Evolutionary conservation across 495 filamentous ascomycete species (phyloP).

Genomic region (Neurospora sublineolata): DNA sequence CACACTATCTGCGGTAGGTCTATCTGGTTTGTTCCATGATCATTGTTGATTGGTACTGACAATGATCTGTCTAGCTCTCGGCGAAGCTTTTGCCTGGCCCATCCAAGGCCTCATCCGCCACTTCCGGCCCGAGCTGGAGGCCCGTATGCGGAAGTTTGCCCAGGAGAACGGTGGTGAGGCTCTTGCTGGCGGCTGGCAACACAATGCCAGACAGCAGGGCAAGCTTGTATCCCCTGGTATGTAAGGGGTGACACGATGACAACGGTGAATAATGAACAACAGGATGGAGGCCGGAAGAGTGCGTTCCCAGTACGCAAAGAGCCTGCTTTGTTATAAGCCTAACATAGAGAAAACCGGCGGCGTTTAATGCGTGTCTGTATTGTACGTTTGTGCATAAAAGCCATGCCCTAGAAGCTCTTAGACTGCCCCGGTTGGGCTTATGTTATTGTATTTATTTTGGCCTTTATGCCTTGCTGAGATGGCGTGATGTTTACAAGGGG

Average conservation of each 20-base stretch:
- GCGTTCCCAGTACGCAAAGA: neutral
- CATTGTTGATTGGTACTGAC: neutral
- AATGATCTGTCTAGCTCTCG: slow-evolving; percentile 46
- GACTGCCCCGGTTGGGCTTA: neutral
- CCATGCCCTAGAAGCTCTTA: neutral
- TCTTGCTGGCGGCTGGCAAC: slow-evolving; percentile 80
- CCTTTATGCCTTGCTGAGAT: neutral
- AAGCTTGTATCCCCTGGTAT: slow-evolving; percentile 81
- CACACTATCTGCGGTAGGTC: slow-evolving; percentile 87
- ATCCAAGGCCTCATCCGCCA: slow-evolving; percentile 95
- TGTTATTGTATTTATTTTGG: slow-evolving; percentile 2
- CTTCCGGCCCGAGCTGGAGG: slow-evolving; percentile 91
- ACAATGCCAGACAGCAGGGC: slow-evolving; percentile 62
- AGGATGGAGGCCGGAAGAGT: neutral
- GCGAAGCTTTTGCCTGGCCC: slow-evolving; percentile 97
- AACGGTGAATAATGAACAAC: neutral
- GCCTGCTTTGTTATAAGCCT: neutral
- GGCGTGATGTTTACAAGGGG: neutral
- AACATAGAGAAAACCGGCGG: neutral
- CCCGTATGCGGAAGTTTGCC: slow-evolving; percentile 66
- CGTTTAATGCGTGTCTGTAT: neutral
- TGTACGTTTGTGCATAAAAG: slow-evolving; percentile 2
- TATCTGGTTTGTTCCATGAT: neutral
- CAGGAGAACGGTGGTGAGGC: slow-evolving; percentile 55
- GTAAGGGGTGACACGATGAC: slow-evolving; percentile 25